Evolutionary conservation across 1,284 basidiomycete species (phyloP), one percentile per base, ranked within the genome.

Genomic region (Puccinia novopanici): DNA sequence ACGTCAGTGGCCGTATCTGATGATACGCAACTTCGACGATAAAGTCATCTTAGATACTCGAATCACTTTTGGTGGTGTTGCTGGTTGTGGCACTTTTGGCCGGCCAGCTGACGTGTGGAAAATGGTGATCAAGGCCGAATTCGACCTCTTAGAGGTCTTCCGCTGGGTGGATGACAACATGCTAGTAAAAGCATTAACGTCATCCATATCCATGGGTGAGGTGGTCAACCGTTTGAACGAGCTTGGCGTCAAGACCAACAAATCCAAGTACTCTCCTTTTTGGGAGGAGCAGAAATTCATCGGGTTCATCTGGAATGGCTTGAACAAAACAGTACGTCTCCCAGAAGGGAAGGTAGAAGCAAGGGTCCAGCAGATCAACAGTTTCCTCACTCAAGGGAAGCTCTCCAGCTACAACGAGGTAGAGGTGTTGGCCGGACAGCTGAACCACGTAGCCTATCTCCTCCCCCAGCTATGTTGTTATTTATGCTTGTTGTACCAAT

Each of bases 161-260:
- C 17, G 54, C 13, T 74, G 72, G 72, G 71, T 73, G 0, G 54
- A 74, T 24, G 48, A 74, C 30, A 74, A 74, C 15, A 19, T 74
- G 2, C 42, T 74, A 2, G 17, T 74, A n/a, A 74, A 57, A n/a
- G 19, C 4, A 19, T 4, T 0, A 8, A 24, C n/a, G 17, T 42
- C 30, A 13, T 0, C 3, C 10, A 3, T 24, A 0, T 3, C 3
- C 4, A 48, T 74, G 52, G 22, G 2, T 1, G 15, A 74, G 6
- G 19, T 57, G 5, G 54, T 57, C 4, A 15, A 17, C 1, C 30
- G 37, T 9, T 57, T 37, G 10, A 54, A 74, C 8, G 15, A 42
- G 13, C 24, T 74, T 0, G 72, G 72, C 1, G 72, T 74, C 1
- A 40, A 50, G 13, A 52, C 72, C 13, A 74, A 74, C 0, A 6